Conservation (phyloP, 139 green algal genomes). For the Volvox africanus region DNA sequence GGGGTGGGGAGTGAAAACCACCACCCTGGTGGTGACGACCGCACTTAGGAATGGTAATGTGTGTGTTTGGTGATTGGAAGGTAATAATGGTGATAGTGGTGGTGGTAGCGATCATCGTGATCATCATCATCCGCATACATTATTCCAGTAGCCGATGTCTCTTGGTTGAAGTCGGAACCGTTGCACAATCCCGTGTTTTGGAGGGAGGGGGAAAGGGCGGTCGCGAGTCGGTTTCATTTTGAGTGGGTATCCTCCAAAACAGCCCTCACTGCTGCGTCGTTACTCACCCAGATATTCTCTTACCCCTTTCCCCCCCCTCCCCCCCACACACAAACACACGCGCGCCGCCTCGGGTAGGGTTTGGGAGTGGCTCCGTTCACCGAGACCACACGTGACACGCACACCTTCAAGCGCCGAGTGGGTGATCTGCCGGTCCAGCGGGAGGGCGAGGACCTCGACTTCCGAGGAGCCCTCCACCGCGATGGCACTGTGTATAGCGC, state of each 20-base stretch:
- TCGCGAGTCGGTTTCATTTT: too few relatives aligned
- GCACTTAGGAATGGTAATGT: too few relatives aligned
- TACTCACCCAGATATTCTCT: background rate
- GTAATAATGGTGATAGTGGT: too few relatives aligned
- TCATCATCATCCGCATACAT: too few relatives aligned
- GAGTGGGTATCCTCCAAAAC: too few relatives aligned
- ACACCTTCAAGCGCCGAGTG: constrained; percentile 86
- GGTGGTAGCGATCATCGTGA: too few relatives aligned
- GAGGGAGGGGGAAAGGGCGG: too few relatives aligned
- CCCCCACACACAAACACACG: background rate
- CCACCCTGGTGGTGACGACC: background rate
- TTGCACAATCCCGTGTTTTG: too few relatives aligned
- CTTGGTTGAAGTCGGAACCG: too few relatives aligned
- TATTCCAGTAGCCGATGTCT: too few relatives aligned
- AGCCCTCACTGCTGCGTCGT: background rate
- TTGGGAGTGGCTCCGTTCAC: constrained; percentile 85
- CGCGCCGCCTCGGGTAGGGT: constrained; percentile 33
- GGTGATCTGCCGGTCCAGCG: constrained; percentile 86
- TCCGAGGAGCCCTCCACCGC: constrained; percentile 89
- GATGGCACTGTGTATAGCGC: constrained; percentile 72
- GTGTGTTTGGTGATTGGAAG: too few relatives aligned
- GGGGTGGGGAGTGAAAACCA: too few relatives aligned
- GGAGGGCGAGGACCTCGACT: constrained; percentile 88
- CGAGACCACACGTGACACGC: constrained; percentile 90
- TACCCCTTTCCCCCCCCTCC: background rate